Evolutionary conservation across 345 rosid species (phyloP).

Genomic region (Eucalyptus camaldulensis): DNA sequence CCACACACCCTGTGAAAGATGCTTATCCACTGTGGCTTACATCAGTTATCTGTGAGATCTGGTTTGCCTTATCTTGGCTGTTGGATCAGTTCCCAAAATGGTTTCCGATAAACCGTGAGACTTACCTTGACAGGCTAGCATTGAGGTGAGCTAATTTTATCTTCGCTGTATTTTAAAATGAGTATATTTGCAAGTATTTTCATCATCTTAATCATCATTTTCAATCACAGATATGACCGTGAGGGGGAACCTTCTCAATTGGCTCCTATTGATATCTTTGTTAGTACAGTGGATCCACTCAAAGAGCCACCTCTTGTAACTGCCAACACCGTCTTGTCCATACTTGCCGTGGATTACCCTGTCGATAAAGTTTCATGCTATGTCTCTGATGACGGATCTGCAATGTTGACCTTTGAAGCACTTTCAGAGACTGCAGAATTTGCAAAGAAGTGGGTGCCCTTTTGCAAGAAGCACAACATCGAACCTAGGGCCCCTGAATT

Average conservation of each 20-base stretch:
- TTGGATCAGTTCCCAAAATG: constrained; percentile 95
- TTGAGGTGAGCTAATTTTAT: constrained; percentile 39
- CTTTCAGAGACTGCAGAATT: constrained; percentile 95
- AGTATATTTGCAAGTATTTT: not conserved
- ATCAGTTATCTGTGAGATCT: constrained; percentile 90
- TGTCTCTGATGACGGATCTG: constrained; percentile 95
- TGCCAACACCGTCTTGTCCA: constrained; percentile 92
- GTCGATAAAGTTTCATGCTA: constrained; percentile 96
- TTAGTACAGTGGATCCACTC: constrained; percentile 95
- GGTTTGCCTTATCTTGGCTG: constrained; percentile 98
- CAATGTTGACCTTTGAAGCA: constrained; percentile 91
- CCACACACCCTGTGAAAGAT: constrained; percentile 86
- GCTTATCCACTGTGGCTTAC: constrained; percentile 92
- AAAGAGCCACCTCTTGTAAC: constrained; percentile 95
- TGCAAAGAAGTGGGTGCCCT: constrained; percentile 98
- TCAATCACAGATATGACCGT: constrained; percentile 51
- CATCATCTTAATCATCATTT: not conserved
- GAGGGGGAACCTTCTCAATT: constrained; percentile 91
- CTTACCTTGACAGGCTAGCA: constrained; percentile 83
- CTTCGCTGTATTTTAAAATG: not conserved
- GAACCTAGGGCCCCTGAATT: constrained; percentile 98
- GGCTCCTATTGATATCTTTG: constrained; percentile 85
- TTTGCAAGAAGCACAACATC: constrained; percentile 89
- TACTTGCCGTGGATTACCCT: constrained; percentile 93
- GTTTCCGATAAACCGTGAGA: constrained; percentile 81